Percentiles rank a stretch among this genome's conserved stretches.
Evolutionary conservation across 306 rosid species (phyloP).

Genomic region (Coriaria nepalensis): DNA sequence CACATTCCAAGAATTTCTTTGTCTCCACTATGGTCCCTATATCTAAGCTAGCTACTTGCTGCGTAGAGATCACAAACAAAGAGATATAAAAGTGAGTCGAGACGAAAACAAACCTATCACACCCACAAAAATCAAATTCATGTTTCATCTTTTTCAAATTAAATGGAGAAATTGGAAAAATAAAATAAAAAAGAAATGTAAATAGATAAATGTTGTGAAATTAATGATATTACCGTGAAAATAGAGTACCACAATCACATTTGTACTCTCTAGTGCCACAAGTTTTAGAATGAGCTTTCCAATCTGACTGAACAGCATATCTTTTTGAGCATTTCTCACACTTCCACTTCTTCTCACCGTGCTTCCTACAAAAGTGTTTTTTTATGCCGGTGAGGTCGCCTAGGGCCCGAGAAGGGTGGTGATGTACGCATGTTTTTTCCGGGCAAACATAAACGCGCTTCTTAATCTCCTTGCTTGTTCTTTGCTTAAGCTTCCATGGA

Average conservation of each 20-base stretch:
- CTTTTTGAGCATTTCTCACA: conserved; percentile 80
- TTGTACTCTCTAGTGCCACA: conserved; percentile 87
- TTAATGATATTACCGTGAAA: conserved; percentile 45
- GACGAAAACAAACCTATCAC: background rate
- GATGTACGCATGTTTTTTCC: conserved; percentile 64
- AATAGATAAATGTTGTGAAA: background rate
- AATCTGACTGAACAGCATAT: conserved; percentile 83
- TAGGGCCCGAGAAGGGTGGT: conserved; percentile 67
- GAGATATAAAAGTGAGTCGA: no score
- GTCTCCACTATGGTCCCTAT: no score
- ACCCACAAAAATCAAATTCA: conserved; percentile 14
- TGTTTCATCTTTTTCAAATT: conserved; percentile 4
- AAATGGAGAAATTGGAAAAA: background rate
- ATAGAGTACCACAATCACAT: conserved; percentile 85
- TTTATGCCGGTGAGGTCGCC: conserved; percentile 89
- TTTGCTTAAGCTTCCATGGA: conserved; percentile 88
- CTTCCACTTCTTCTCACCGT: conserved; percentile 94
- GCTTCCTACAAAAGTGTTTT: conserved; percentile 89
- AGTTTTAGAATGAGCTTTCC: conserved; percentile 86
- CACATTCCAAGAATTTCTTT: no score
- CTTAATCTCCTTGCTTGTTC: conserved; percentile 49
- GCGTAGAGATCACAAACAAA: no score
- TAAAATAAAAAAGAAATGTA: background rate
- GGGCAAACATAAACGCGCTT: conserved; percentile 86
- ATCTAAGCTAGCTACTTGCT: no score